Conservation (phyloP, 2,329 filamentous ascomycete genomes). For the Aspergillus chevalieri region DNA sequence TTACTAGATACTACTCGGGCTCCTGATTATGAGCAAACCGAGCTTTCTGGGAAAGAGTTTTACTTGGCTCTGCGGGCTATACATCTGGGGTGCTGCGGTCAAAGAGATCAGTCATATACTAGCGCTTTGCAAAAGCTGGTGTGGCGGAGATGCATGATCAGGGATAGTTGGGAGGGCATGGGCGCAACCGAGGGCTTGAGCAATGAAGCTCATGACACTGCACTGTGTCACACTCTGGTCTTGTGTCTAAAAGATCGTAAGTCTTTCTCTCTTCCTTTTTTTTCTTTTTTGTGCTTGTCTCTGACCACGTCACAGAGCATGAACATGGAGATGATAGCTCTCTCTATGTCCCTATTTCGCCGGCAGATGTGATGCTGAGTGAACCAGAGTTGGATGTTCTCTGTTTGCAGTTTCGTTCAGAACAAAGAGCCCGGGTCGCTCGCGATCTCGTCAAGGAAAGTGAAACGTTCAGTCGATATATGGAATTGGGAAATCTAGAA, state of each 20-base stretch:
- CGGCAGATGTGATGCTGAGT: slow-evolving; percentile 23
- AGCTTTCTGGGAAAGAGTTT: slow-evolving; percentile 58
- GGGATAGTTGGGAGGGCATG: slow-evolving; percentile 76
- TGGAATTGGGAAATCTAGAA: slow-evolving; percentile 63
- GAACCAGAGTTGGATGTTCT: slow-evolving; percentile 44
- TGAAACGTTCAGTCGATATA: slow-evolving; percentile 54
- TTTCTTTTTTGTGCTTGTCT: slow-evolving; percentile 1
- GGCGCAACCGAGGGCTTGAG: slow-evolving; percentile 66
- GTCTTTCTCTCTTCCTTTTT: slow-evolving; percentile 5
- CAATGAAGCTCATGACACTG: slow-evolving; percentile 58
- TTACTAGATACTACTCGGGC: slow-evolving; percentile 57
- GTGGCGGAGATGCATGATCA: slow-evolving; percentile 80
- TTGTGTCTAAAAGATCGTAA: slow-evolving; percentile 52
- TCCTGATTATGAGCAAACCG: slow-evolving; percentile 41
- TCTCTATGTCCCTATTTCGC: slow-evolving; percentile 20
- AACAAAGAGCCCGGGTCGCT: slow-evolving; percentile 60
- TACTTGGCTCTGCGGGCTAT: slow-evolving; percentile 61
- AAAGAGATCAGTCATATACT: slow-evolving; percentile 38
- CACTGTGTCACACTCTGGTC: slow-evolving; percentile 61
- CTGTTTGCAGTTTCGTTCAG: slow-evolving; percentile 51
- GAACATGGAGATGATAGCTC: slow-evolving; percentile 11
- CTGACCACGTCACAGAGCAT: slow-evolving; percentile 10
- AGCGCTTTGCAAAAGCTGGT: slow-evolving; percentile 44
- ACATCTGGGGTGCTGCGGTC: slow-evolving; percentile 50
- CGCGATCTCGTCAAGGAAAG: slow-evolving; percentile 71